A percentile compares a stretch with the other conserved stretches of the same genome.
phyloP scores from a whole-genome alignment of 768 basidiomycete genomes.

The Trametes sanguinea region DNA sequence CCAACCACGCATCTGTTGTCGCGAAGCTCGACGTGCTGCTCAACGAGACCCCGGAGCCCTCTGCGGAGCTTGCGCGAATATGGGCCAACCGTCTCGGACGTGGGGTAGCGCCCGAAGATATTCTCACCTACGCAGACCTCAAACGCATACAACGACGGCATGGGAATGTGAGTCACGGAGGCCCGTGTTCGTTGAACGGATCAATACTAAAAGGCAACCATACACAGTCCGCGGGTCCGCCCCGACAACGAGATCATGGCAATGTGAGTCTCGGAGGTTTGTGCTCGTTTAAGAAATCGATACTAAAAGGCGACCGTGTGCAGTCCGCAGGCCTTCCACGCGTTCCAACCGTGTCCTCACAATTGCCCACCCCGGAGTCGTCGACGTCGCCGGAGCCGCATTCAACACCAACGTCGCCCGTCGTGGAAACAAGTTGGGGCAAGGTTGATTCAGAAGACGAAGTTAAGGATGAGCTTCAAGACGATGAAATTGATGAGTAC shows the following conservation, averaged over 20 bases:
- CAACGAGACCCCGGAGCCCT: constrained; percentile 8
- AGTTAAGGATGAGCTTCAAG: constrained; percentile 10
- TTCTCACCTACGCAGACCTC: constrained; percentile 12
- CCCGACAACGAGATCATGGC: background rate
- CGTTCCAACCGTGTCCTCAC: background rate
- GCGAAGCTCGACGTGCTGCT: constrained; percentile 12
- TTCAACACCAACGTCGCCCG: constrained; percentile 5
- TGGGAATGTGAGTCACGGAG: background rate
- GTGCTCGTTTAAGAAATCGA: background rate
- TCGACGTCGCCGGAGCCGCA: constrained; percentile 18
- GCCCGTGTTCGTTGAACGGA: too few relatives aligned
- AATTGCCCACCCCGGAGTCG: constrained; percentile 16
- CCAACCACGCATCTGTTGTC: background rate
- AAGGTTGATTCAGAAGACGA: constrained; percentile 10
- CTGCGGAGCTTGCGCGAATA: background rate
- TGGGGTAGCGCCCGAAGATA: constrained; percentile 9
- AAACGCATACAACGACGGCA: background rate
- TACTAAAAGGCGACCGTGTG: too few relatives aligned
- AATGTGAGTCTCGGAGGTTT: background rate
- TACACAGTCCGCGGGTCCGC: too few relatives aligned
- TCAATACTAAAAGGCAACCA: too few relatives aligned
- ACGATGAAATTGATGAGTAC: background rate
- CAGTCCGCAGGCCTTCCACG: too few relatives aligned
- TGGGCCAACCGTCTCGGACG: constrained; percentile 14
- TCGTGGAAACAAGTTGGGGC: constrained; percentile 8